Percentiles rank a stretch among this genome's conserved stretches.
phyloP scores from a whole-genome alignment of 805 yeast genomes.

The Debaryomyces castellii region DNA sequence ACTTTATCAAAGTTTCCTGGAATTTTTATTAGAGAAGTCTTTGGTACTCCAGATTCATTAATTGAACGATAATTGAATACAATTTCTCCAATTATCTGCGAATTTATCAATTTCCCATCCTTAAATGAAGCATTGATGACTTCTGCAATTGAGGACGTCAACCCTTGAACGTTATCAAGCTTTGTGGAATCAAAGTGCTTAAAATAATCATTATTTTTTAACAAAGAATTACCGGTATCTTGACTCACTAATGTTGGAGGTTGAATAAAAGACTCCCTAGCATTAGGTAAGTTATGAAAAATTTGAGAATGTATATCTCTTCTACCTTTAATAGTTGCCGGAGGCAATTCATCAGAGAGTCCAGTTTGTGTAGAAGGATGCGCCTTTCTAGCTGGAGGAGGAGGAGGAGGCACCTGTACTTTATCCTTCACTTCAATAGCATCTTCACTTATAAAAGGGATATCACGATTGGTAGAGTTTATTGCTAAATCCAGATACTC shows the following conservation, averaged over 20 bases:
- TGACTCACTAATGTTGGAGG: conserved; percentile 29
- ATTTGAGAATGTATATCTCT: conserved; percentile 46
- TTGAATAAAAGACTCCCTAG: conserved; percentile 32
- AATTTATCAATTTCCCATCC: conserved; percentile 59
- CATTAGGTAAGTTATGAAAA: conserved; percentile 44
- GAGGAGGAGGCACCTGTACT: conserved; percentile 31
- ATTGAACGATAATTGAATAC: conserved; percentile 66
- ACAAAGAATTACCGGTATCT: conserved; percentile 38
- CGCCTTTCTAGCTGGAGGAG: conserved; percentile 57
- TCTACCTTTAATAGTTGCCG: conserved; percentile 32
- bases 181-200: conserved; percentile 21
- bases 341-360: conserved; percentile 13
- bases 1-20: conserved; percentile 51
- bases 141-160: conserved; percentile 86
- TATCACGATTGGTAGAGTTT: conserved; percentile 2
- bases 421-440: conserved; percentile 5
- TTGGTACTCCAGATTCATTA: conserved; percentile 2
- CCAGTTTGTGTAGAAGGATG: conserved; percentile 17
- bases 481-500: neutral
- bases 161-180: conserved; percentile 57
- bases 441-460: conserved; percentile 8
- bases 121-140: conserved; percentile 70
- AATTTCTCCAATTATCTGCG: conserved; percentile 79
- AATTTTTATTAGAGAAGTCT: conserved; percentile 36
- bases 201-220: conserved; percentile 20